Evolutionary conservation across 2,329 filamentous ascomycete genomes (phyloP).

Genomic region (Purpureocillium lavendulum): DNA sequence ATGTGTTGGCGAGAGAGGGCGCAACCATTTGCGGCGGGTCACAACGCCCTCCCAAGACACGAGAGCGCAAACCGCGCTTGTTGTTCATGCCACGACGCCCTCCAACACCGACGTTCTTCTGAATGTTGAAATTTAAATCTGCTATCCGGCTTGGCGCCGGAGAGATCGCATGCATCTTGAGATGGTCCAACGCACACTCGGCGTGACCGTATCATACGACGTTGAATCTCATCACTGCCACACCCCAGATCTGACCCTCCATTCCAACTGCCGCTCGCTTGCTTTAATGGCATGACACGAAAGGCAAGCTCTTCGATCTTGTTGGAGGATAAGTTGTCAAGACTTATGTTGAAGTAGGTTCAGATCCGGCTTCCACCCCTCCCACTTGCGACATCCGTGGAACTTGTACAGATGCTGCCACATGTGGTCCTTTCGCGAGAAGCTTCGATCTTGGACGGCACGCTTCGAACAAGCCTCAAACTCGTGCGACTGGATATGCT

Average conservation of each 20-base stretch:
- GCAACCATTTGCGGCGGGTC: background rate
- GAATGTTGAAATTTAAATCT: background rate
- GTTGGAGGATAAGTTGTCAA: background rate
- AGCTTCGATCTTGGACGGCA: slow-evolving; percentile 29
- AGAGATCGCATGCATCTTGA: no score
- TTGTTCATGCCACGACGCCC: background rate
- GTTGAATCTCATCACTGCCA: no score
- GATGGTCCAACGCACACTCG: background rate
- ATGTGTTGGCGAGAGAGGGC: no score
- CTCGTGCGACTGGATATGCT: slow-evolving; percentile 30
- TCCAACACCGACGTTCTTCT: background rate
- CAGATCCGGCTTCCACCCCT: slow-evolving; percentile 37
- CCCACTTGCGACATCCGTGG: slow-evolving; percentile 35
- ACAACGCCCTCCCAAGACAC: slow-evolving; percentile 1
- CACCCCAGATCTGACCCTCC: no score
- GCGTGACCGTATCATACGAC: background rate
- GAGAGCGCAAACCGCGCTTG: background rate
- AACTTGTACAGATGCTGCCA: slow-evolving; percentile 34
- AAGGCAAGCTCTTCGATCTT: no score
- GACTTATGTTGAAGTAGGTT: slow-evolving; percentile 21
- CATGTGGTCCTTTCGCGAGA: slow-evolving; percentile 32
- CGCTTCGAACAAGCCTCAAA: slow-evolving; percentile 42
- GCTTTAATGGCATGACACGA: no score
- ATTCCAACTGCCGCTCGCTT: no score
- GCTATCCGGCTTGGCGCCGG: background rate